Base-by-base conservation (phyloP, 768 basidiomycete species). In the Tylopilus vinaceipallidus region DNA sequence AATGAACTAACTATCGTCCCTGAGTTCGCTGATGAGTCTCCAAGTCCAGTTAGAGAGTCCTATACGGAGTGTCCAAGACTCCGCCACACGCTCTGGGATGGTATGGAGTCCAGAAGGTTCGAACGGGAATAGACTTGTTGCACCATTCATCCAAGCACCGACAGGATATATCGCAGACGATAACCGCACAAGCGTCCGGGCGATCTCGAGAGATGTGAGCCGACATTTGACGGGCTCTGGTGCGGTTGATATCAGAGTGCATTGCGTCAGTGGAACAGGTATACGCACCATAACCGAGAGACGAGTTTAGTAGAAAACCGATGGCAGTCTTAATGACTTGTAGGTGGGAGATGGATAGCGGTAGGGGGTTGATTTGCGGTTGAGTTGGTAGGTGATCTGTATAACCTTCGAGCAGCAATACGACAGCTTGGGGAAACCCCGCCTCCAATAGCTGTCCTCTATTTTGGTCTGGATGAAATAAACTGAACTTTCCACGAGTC, bases 261-360 rank as follows among this genome's bases (percentile, higher is more conserved):
- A 43, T 51, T 34, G 19, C 41, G n/a, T 35, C 27, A 45, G 37
- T 30, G 32, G 40, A 22, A 7, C 13, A n/a, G 27, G 39, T 6
- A 36, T 16, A 66, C 79, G 45, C 57, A 89, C 91, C 88, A 64
- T 82, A 91, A 47, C 83, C 84, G 36, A 93, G 73, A 55, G 84
- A 83, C 12, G 83, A 81, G 60, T 94, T 94, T 41, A 93, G 69
- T 14, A 93, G 74, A 20, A 86, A 83, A 6, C 91, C 91, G 48
- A 93, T 78, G 2, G 86, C 78, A 7, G 88, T 91, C 61, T 84
- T 82, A 53, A 91, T 73, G 52, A 92, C 73, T 59, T 81, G 84
- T 32, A 93, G 75, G 62, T 91, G 82, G 7, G 78, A 65, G 42
- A 79, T 71, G 30, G 82, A 73, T 10, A 88, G 70, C 17, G 77